Evolutionary conservation across 306 rosid species (phyloP).

Genomic region (Rosa lucieae): DNA sequence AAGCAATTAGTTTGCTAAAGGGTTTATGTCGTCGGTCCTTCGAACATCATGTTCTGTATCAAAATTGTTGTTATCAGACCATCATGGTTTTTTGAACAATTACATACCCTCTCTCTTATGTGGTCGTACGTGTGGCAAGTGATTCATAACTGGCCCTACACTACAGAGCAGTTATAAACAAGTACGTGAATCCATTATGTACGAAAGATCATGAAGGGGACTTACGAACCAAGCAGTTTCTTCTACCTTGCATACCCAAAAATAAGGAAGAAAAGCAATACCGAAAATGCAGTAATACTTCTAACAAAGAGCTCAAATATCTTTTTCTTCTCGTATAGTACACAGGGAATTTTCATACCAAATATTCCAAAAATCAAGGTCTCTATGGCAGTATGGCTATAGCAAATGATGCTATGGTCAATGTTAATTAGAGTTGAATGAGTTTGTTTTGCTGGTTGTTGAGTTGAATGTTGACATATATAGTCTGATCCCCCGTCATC

Average conservation of each 20-base stretch:
- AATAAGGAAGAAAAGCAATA: slow-evolving; percentile 59
- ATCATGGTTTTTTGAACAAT: too few relatives aligned
- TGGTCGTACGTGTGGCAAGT: too few relatives aligned
- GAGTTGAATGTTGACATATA: slow-evolving; percentile 77
- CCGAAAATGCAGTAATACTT: slow-evolving; percentile 35
- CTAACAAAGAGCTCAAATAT: slow-evolving; percentile 58
- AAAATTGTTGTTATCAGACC: too few relatives aligned
- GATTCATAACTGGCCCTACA: too few relatives aligned
- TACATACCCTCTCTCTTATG: too few relatives aligned
- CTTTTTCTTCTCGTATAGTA: slow-evolving; percentile 16
- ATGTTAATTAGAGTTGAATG: slow-evolving; percentile 89
- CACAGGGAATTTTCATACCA: slow-evolving; percentile 90
- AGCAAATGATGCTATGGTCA: slow-evolving; percentile 92
- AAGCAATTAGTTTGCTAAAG: too few relatives aligned
- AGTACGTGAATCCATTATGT: not conserved
- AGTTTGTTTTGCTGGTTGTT: slow-evolving; percentile 96
- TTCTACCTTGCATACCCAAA: slow-evolving; percentile 90
- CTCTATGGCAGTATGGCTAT: slow-evolving; percentile 63
- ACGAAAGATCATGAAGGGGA: not conserved
- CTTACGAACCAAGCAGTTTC: slow-evolving; percentile 79
- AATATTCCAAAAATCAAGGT: slow-evolving; percentile 68
- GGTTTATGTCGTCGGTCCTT: too few relatives aligned
- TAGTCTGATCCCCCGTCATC: slow-evolving; percentile 90
- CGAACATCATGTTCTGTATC: too few relatives aligned
- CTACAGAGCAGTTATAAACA: not conserved